Evolutionary conservation across 768 basidiomycete genomes (phyloP), one percentile per base, ranked within the genome.

Genomic region (Auricularia auricula-judae): DNA sequence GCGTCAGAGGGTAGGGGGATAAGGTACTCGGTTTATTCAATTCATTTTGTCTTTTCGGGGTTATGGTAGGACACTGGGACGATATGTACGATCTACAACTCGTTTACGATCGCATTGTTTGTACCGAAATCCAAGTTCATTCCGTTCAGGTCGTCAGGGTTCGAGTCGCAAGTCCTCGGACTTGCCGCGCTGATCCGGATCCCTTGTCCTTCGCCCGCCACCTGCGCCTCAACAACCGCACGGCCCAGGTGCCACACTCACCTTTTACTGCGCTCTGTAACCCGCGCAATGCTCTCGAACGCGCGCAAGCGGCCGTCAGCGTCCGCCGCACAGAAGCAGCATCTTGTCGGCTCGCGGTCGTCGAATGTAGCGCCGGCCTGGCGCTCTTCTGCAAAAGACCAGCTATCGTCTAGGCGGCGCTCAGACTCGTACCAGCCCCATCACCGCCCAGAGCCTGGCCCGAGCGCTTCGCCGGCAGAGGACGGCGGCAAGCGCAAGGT

Each of bases 1-100:
- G 91, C 29, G 80, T 87, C n/a, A 71, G 81, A 61, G 72, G 70
- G 18, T 75, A 14, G 47, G 5, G 10, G 14, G 14, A 21, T 18
- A 18, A 21, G 29, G 29, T 29, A 29, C 29, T 29, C 29, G 29
- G 29, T 29, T 29, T 18, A 18, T 51, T 51, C 47, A 16, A 18
- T 51, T 23, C 10, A 3, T 21, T 51, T 8, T 51, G 29, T 29
- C 29, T 29, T 29, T 29, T 29, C 2, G 29, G 29, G 29, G 29
- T 29, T 29, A 29, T 29, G 29, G 29, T 29, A 29, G 29, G 29
- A 29, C 29, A 29, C 29, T 29, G 29, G 29, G 29, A 29, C 29
- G 29, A 29, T 29, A 29, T 29, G 29, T 29, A 29, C 29, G 29
- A 29, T 29, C 29, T 29, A 29, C 29, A 29, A 29, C 2, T 29